Evolutionary conservation across 176 grass and related monocot species (phyloP), one percentile per base, ranked within the genome.

Genomic region (Pontederia crassipes): DNA sequence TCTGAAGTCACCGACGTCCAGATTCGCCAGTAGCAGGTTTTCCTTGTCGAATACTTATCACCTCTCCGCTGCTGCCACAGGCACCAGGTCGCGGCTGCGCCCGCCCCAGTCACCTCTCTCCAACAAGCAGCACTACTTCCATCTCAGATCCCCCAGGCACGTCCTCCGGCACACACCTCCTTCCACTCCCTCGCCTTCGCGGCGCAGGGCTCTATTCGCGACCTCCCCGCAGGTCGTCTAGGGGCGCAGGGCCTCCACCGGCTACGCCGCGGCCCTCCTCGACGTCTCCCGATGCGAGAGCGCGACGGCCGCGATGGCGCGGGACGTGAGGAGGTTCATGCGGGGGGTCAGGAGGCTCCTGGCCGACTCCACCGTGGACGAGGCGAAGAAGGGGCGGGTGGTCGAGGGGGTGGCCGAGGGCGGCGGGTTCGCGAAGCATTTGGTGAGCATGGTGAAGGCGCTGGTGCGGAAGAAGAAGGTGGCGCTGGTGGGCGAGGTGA

Each of bases 261-360:
- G 79, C 64, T 82, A 82, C 69, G 79, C 79, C 11, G 73, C 73
- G 2, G 79, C 79, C 10, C 54, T 82, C 15, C 54, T 74, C 4
- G 79, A 82, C 57, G 79, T 55, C 12, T 67, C 67, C 2, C 46
- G 66, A 48, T 65, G 61, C 63, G 61, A 62, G 11, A 74, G 73
- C 11, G 70, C 26, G 14, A 55, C 77, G 27, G 66, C 9, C 17
- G 48, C 48, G n/a, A 61, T 62, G 49, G 68, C 55, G 17, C 26
- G 68, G 9, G 73, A 77, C 65, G 55, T n/a, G 4, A 46, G 73
- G 11, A 54, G 55, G 35, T 51, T 82, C 53, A 12, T 68, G 17
- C 55, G 18, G 8, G 66, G 53, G 5, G 59, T 77, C 15, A 57
- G 65, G 29, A 26, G 10, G 53, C 27, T 57, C 17, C 49, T 68